phyloP scores from a whole-genome alignment of 225 moss, liverwort and hornwort genomes.

The Anthoceros angustus region DNA sequence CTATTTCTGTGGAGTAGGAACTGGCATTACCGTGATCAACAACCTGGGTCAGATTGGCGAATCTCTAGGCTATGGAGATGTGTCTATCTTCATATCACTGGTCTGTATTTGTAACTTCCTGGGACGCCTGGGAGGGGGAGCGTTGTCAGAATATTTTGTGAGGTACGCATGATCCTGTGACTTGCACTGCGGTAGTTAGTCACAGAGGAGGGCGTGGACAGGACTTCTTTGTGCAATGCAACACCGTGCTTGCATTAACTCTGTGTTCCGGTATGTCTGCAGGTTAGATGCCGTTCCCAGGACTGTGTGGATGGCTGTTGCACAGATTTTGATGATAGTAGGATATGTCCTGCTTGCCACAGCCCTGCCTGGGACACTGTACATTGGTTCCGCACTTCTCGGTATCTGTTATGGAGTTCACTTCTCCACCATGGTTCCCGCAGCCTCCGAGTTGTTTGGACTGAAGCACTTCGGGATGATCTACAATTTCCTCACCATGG shows the following conservation, averaged over 20 bases:
- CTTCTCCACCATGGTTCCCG: conserved; percentile 3
- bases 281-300: conserved; percentile 11
- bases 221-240: too few relatives aligned
- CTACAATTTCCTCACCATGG: conserved; percentile 10
- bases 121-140: conserved; percentile 66
- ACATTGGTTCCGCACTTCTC: conserved; percentile 3
- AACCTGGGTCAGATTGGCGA: conserved; percentile 89
- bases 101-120: conserved; percentile 69
- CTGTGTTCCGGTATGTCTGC: not conserved
- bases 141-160: conserved; percentile 63
- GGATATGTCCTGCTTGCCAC: conserved; percentile 10
- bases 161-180: conserved; percentile 19
- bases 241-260: too few relatives aligned
- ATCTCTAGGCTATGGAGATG: conserved; percentile 66
- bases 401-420: conserved; percentile 9
- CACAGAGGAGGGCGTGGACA: too few relatives aligned
- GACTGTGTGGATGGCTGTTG: conserved; percentile 9
- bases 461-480: conserved; percentile 12
- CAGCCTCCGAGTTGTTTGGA: conserved; percentile 12
- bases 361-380: conserved; percentile 11
- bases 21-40: conserved; percentile 60
- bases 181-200: too few relatives aligned
- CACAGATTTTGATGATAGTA: conserved; percentile 6
- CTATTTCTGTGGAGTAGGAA: conserved; percentile 73
- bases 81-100: conserved; percentile 69